These are phyloP conservation scores for Neonectria punicea DNA, from an alignment of 2,329 filamentous ascomycete genomes.

Conservation along the genomic window DNA sequence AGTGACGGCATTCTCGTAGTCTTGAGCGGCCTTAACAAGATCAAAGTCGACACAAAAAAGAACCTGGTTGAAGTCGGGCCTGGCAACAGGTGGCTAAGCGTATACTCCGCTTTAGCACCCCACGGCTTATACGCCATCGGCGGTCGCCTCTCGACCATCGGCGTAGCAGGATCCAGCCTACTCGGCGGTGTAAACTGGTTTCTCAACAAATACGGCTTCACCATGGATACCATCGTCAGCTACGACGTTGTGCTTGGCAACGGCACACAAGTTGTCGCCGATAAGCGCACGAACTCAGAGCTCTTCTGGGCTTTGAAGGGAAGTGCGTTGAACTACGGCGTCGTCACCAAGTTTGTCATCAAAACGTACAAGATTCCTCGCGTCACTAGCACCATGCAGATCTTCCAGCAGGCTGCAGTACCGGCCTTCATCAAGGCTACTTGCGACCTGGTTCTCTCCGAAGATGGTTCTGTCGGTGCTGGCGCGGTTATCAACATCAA, in stretches of 20 bases:
- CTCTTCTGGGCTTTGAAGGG: neutral
- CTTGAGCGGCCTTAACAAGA: neutral
- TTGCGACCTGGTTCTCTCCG: constrained; percentile 36
- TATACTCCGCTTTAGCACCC: constrained; percentile 39
- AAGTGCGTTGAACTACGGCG: neutral
- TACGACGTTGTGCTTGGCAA: neutral
- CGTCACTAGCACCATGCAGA: constrained; percentile 48
- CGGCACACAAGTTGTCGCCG: neutral
- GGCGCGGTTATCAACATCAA: constrained; percentile 47
- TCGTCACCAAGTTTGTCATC: neutral
- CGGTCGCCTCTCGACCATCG: constrained; percentile 44
- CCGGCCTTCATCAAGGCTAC: constrained; percentile 44
- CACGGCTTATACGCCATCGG: constrained; percentile 40
- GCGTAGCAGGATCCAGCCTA: constrained; percentile 43
- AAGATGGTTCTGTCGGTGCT: constrained; percentile 42
- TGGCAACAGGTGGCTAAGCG: constrained; percentile 38
- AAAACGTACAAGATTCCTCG: constrained; percentile 34
- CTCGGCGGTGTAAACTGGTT: constrained; percentile 46
- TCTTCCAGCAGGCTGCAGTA: constrained; percentile 41
- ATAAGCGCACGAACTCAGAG: neutral
- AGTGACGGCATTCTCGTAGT: neutral
- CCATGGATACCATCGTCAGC: neutral
- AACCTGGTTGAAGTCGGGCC: neutral
- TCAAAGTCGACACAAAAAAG: neutral
- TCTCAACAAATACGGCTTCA: constrained; percentile 31